Base-by-base conservation (phyloP, 257 asterid species). In the Linaria vulgaris region DNA sequence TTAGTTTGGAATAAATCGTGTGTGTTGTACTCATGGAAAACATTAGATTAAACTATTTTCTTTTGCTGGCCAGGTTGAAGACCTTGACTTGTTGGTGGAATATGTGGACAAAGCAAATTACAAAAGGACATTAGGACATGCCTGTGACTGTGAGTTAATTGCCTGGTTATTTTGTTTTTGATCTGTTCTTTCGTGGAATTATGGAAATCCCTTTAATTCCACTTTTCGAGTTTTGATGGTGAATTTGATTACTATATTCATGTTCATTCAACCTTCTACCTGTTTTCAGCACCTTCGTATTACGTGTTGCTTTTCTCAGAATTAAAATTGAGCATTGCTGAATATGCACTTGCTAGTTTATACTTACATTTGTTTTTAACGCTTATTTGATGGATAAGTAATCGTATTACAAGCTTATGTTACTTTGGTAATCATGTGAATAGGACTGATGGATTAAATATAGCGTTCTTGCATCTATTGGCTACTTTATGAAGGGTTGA, bases 111-210 rank as follows among this genome's bases (percentile, higher is more conserved):
- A 58, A 30, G 76, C 94, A 60, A 94, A 90, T 74, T 72, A 82
- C 72, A 79, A 71, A 52, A 77, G 97, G 74, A 94, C 99, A 45
- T 87, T n/a, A n/a, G n/a, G n/a, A 94, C 99, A 45, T 87, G 99
- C 77, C 77, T 85, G 20, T 94, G 90, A 65, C 91, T 94, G 97
- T 91, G 76, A 81, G 96, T 70, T 17, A 43, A 25, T 66, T 45
- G 30, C 17, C 61, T 34, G 27, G 49, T 58, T 22, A 21, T 10
- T 50, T 69, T 23, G 20, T 31, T 49, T 58, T 53, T 67, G 25
- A 43, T 67, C 50, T 14, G 4, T 34, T 58, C 6, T 27, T 23
- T 13, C 17, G 22, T 56, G 48, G 3, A 37, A 14, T 54, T 30
- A 48, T 48, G 14, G 25, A 21, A 23, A 25, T 9, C 17, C 14